Base-by-base conservation (phyloP, 495 filamentous ascomycete genomes). In the Hypoxylon subgilvum region DNA sequence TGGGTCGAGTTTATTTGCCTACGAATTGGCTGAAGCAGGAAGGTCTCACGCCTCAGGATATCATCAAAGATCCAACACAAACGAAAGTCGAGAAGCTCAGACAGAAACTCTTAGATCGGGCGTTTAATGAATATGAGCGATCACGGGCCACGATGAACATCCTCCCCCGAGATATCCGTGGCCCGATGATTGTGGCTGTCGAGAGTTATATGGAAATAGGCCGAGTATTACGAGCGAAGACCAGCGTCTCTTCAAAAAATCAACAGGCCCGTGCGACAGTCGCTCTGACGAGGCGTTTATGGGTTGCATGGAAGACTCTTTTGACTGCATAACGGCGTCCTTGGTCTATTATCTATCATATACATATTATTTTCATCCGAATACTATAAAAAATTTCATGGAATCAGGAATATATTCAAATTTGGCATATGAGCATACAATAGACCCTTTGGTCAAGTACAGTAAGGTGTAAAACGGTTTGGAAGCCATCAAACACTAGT, bases 201-300 rank as follows among this genome's bases (percentile, higher is more conserved):
- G 85, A 89, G 70, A 87, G 83, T 57, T 90, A 90, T 53, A 85
- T 90, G 80, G 85, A 87, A 63, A 90, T 89, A 67, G 87, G 85
- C 10, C 68, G 84, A 30, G 79, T 85, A 44, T 66, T 86, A 42
- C 67, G 69, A 39, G 71, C 74, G 44, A 67, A 68, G 38, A 66
- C 39, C 4, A 59, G 44, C 2, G 53, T 52, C 8, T 67, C 70
- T 12, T 76, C 76, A 35, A 68, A 71, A 46, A 70, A 78, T 30
- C 82, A 80, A 63, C 77, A 72, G 57, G 83, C 79, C 17, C 69
- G 75, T 59, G 83, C 83, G 13, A 85, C 84, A 13, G 84, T 87
- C 14, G 79, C 85, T 30, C 79, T 69, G 41, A 54, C 64, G 38
- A 78, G 80, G 57, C 74, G 85, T 44, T 22, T 86, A 32, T 70